These are phyloP conservation scores for Talaromyces marneffei DNA, from an alignment of 2,329 filamentous ascomycete species.

Conservation along the genomic window DNA sequence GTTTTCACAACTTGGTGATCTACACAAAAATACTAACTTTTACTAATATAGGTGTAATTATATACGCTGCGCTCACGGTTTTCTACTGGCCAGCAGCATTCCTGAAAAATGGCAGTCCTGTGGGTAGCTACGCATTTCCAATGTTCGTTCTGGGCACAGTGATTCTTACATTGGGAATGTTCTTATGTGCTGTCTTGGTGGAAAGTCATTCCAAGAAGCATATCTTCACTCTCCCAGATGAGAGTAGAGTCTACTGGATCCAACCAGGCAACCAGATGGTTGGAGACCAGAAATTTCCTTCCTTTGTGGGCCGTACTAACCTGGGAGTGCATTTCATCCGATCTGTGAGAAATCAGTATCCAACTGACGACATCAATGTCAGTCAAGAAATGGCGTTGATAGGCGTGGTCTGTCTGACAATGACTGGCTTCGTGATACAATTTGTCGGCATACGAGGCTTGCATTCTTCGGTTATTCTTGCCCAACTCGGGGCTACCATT, in stretches of 20 bases:
- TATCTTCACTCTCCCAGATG: constrained; percentile 19
- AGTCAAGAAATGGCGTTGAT: constrained; percentile 18
- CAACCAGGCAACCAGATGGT: constrained; percentile 34
- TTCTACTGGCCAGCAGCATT: constrained; percentile 24
- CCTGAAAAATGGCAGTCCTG: constrained; percentile 21
- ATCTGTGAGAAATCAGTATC: constrained; percentile 19
- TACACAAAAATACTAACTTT: not conserved
- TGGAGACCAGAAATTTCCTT: constrained; percentile 35
- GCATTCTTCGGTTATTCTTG: constrained; percentile 32
- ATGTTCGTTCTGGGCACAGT: constrained; percentile 30
- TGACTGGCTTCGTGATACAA: constrained; percentile 33
- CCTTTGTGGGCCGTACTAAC: constrained; percentile 30
- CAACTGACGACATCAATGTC: constrained; percentile 6
- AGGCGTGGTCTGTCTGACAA: constrained; percentile 22
- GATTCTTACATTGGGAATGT: constrained; percentile 30
- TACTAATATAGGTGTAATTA: constrained; percentile 20
- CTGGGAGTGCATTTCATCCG: not conserved
- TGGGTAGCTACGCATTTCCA: constrained; percentile 30
- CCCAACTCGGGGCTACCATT: constrained; percentile 31
- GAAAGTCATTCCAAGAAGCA: constrained; percentile 27
- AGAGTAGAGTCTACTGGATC: constrained; percentile 33
- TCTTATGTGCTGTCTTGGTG: constrained; percentile 32
- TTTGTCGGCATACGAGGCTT: constrained; percentile 36
- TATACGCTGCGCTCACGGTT: constrained; percentile 27
- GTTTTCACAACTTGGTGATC: not conserved